Percentiles rank a stretch among this genome's conserved stretches.
phyloP scores from a whole-genome alignment of 495 filamentous ascomycete genomes.

The Lasiosphaeria ovina region DNA sequence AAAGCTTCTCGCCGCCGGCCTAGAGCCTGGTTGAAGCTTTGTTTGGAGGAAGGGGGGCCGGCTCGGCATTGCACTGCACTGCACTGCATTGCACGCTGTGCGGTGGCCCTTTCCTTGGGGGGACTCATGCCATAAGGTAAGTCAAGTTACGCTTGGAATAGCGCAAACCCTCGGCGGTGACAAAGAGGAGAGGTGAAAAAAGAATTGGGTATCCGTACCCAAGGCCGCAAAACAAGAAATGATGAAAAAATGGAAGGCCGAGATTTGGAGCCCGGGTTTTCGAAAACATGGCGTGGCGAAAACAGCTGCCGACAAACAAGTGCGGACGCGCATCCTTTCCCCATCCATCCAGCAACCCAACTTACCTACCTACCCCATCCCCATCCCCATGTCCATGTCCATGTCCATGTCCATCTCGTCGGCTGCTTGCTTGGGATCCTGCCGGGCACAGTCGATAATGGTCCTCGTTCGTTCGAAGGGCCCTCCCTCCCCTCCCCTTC shows the following conservation, averaged over 20 bases:
- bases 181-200: neutral
- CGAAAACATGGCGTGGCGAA: conserved; percentile 4
- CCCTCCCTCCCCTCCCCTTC: conserved; percentile 2
- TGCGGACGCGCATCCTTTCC: conserved; percentile 3
- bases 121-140: too few species aligned
- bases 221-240: neutral
- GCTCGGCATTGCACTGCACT: too few species aligned
- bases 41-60: too few species aligned
- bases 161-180: neutral
- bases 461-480: neutral
- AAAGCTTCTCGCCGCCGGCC: too few species aligned
- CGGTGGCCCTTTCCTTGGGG: too few species aligned
- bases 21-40: too few species aligned
- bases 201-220: neutral
- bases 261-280: conserved; percentile 1
- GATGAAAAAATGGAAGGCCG: neutral
- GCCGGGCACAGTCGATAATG: neutral
- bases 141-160: too few species aligned
- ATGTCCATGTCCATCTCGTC: too few species aligned
- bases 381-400: too few species aligned
- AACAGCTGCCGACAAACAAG: neutral
- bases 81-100: too few species aligned
- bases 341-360: neutral
- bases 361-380: neutral
- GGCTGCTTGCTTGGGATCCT: too few species aligned